These are phyloP conservation scores for Lentinula boryana DNA, from an alignment of 768 basidiomycete genomes.

Conservation along the genomic window DNA sequence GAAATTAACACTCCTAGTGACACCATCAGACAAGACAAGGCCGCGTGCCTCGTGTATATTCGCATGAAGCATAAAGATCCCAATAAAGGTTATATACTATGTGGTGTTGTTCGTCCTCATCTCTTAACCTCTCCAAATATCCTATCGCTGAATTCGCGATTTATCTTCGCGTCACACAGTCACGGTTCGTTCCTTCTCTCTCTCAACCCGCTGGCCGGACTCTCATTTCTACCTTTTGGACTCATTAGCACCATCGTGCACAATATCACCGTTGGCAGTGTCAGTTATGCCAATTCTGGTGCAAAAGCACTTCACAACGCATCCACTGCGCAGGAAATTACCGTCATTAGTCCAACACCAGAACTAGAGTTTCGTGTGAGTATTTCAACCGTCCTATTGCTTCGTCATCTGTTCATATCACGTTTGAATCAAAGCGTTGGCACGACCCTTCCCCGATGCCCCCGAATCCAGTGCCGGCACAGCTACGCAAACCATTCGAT, in stretches of 20 bases:
- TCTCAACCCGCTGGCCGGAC: not conserved
- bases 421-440: conserved; percentile 46
- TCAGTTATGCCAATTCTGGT: conserved; percentile 71
- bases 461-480: conserved; percentile 8
- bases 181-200: conserved; percentile 14
- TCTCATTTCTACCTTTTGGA: conserved; percentile 4
- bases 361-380: conserved; percentile 51
- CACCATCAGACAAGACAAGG: conserved; percentile 74
- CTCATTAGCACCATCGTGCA: conserved; percentile 56
- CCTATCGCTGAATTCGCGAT: not conserved
- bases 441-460: conserved; percentile 63
- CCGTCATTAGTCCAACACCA: conserved; percentile 59
- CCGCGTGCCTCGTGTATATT: conserved; percentile 71
- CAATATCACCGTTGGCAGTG: conserved; percentile 70
- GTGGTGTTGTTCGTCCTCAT: conserved; percentile 55
- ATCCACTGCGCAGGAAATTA: conserved; percentile 78
- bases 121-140: conserved; percentile 1
- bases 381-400: not conserved
- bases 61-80: conserved; percentile 78
- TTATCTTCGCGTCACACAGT: conserved; percentile 14
- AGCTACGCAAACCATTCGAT: not conserved
- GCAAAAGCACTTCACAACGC: conserved; percentile 75
- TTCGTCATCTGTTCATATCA: not conserved
- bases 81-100: conserved; percentile 68
- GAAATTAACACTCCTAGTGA: conserved; percentile 36